These are phyloP conservation scores for Podila clonocystis DNA, from an alignment of 192 early-diverging fungal species.

Conservation along the genomic window DNA sequence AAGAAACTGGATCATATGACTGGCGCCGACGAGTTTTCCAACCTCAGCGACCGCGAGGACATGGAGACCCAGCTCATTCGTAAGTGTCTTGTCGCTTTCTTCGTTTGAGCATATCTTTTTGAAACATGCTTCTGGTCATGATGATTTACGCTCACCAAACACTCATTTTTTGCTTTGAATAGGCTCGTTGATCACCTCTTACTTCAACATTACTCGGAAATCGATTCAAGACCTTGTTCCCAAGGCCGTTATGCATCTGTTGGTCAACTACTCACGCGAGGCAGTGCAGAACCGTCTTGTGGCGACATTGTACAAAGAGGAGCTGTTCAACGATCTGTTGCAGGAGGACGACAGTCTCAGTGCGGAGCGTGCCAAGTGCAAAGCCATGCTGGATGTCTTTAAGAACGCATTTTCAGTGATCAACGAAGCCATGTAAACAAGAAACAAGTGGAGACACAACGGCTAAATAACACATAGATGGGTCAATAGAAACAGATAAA, in stretches of 20 bases:
- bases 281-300: conserved; percentile 83
- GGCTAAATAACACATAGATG: too few species aligned
- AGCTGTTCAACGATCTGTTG: conserved; percentile 72
- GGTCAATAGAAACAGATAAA: too few species aligned
- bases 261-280: conserved; percentile 81
- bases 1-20: conserved; percentile 29
- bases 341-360: conserved; percentile 79
- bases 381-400: conserved; percentile 81
- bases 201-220: conserved; percentile 84
- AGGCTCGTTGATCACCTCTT: conserved; percentile 79
- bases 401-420: conserved; percentile 80
- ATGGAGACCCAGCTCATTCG: conserved; percentile 84
- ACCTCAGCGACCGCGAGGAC: conserved; percentile 70
- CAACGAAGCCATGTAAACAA: conserved; percentile 61
- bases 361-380: conserved; percentile 78
- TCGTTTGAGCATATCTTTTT: not conserved
- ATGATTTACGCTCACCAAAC: not conserved
- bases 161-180: conserved; percentile 6
- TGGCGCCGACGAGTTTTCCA: conserved; percentile 18
- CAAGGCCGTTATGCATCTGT: conserved; percentile 84
- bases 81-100: conserved; percentile 30
- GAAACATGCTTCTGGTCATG: not conserved
- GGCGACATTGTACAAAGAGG: conserved; percentile 76
- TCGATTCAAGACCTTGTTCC: conserved; percentile 85
- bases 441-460: not conserved